Percentiles rank a stretch among this genome's conserved stretches.
phyloP scores from a whole-genome alignment of 192 early-diverging fungal genomes.

The Backusella psychrophila region DNA sequence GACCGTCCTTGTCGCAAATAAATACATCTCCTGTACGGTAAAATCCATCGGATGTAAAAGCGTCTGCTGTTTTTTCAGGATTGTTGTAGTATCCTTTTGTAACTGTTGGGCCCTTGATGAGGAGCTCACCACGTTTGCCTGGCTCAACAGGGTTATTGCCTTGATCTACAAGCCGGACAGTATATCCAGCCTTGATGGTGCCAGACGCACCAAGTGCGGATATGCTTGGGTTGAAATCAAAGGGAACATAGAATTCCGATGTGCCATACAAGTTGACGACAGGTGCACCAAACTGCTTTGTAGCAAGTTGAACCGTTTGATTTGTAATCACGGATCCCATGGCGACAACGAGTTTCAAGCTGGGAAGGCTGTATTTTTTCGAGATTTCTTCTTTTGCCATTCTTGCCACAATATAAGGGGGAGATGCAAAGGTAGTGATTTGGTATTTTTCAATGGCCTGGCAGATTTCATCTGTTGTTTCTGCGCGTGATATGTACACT shows the following conservation, averaged over 20 bases:
- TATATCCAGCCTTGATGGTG: conserved; percentile 28
- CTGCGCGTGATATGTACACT: conserved; percentile 7
- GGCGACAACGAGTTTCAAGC: conserved; percentile 4
- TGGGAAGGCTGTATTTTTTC: not conserved
- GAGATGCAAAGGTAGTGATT: not conserved
- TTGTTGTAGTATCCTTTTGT: conserved; percentile 48
- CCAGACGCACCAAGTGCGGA: conserved; percentile 31
- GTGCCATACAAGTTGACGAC: not conserved
- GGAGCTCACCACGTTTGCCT: conserved; percentile 53
- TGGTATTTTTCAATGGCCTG: not conserved
- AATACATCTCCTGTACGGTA: conserved; percentile 58
- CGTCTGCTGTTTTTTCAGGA: conserved; percentile 34
- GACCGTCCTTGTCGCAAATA: conserved; percentile 45
- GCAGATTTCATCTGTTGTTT: conserved; percentile 12
- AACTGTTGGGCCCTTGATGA: conserved; percentile 42
- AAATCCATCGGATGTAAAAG: conserved; percentile 49
- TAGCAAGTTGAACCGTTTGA: not conserved
- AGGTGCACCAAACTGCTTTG: not conserved
- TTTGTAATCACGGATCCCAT: not conserved
- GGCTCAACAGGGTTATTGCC: conserved; percentile 25
- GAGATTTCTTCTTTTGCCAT: not conserved
- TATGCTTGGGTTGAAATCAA: not conserved
- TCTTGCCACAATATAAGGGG: not conserved
- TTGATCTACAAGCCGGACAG: conserved; percentile 40
- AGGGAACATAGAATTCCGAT: not conserved